Evolutionary conservation across 371 early-diverging fungal species (phyloP), one percentile per base, ranked within the genome.

Genomic region (Actinomortierella wolfii): DNA sequence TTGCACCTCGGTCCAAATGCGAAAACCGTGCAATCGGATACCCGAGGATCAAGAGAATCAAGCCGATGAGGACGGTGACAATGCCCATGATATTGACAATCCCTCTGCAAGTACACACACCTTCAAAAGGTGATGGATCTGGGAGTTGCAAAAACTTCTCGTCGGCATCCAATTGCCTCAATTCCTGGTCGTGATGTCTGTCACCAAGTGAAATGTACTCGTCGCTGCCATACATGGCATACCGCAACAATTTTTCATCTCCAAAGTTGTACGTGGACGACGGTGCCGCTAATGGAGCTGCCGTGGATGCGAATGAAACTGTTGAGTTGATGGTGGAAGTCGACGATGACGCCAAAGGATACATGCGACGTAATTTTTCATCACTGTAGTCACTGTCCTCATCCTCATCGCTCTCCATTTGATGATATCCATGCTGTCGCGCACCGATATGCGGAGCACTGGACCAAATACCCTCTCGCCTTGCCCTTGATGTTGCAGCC

Each of bases 111-210:
- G 66, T 61, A 14, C 73, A 71, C 34, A 65, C 53, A 0, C 73
- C 73, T n/a, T 71, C 66, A 51, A 65, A 62, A 0, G 56, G 51
- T 0, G 73, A 65, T 1, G 66, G 66, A 17, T 71, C 66, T 0
- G 73, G 66, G 4, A 71, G 61, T 15, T 65, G 59, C 59, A 71
- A 61, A n/a, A 61, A 28, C 21, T 62, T 65, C 48, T 71, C 73
- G 2, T 59, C 57, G 2, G 54, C 49, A 26, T 65, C 63, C 4
- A 56, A 61, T 0, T 61, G 56, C 1, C 41, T 28, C 0, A 58
- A 61, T 11, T 15, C 13, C 29, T 58, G 56, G 11, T 57, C 51
- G 3, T 44, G 28, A 3, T 29, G 59, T 2, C n/a, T n/a, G n/a
- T n/a, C n/a, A 41, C 17, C 11, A n/a, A 3, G 8, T 23, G 43